Evolutionary conservation across 495 filamentous ascomycete species (phyloP), one percentile per base, ranked within the genome.

Genomic region (Penicillium simplicissimum): DNA sequence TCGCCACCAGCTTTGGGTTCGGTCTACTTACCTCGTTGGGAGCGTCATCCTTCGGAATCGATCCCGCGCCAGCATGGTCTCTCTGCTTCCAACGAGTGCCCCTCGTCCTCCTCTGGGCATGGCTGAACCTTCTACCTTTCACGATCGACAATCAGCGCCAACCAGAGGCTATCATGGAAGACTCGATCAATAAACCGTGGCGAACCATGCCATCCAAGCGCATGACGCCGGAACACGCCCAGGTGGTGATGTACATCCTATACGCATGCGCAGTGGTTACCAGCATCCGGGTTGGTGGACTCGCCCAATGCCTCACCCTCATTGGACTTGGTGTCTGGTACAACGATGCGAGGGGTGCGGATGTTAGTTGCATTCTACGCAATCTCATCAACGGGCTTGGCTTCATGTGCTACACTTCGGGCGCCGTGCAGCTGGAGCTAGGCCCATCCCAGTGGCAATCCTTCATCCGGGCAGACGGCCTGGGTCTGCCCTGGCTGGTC

Each of bases 181-280:
- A 78, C 52, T 4, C 15, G 1, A 40, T 76, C 6, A 79, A 79
- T 58, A 77, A 76, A 47, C 75, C 76, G 6, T 79, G 77, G 76
- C 67, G 76, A 9, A 66, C 74, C 0, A 21, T 79, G 25, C 72
- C 74, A 3, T 47, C 72, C 0, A 51, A 51, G 9, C 67, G 73
- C 1, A 48, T 76, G 7, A 58, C 62, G 8, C 34, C 51, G 0
- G 9, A 52, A 1, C 57, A 72, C 19, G 74, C 74, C 1, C 59
- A 52, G 47, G 15, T n/a, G 3, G 36, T 60, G 2, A 68, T 73
- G 63, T 31, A 55, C 14, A 17, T 31, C n/a, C 17, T 67, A 0
- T 67, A 68, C n/a, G n/a, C 58, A 2, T 14, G 68, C 0, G 61
- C 68, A 0, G 15, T 68, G 13, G 8, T 55, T 1, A 31, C 42